A percentile compares a stretch with the other conserved stretches of the same genome.
phyloP scores from a whole-genome alignment of 257 asterid species.

The Solanum pimpinellifolium region DNA sequence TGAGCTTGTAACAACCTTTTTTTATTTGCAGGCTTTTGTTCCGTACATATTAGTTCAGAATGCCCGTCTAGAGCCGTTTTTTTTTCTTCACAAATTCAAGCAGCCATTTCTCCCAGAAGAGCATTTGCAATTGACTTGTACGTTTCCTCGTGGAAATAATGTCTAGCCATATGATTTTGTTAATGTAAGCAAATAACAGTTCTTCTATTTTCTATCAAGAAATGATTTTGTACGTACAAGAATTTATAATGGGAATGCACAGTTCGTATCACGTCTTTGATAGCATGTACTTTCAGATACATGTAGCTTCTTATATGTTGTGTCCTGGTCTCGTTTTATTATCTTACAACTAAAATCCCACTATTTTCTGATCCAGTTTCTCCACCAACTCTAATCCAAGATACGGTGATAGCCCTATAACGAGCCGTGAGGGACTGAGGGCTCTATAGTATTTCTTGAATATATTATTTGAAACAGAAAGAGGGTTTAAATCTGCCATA shows the following conservation, averaged over 20 bases:
- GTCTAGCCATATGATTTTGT: neutral
- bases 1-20: neutral
- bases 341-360: neutral
- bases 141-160: neutral
- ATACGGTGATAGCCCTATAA: neutral
- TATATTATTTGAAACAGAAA: neutral
- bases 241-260: neutral
- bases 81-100: neutral
- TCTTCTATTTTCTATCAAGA: neutral
- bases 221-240: neutral
- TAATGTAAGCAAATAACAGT: neutral
- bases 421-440: too few species aligned
- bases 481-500: neutral
- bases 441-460: too few species aligned
- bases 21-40: neutral
- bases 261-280: neutral
- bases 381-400: too few species aligned
- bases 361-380: too few species aligned
- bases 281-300: neutral
- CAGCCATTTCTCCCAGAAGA: neutral
- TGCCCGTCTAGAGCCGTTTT: neutral
- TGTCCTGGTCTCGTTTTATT: neutral
- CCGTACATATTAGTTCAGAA: neutral
- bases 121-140: neutral
- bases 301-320: neutral